Evolutionary conservation across 805 yeast genomes (phyloP).

Genomic region (Hanseniaspora lachancei): DNA sequence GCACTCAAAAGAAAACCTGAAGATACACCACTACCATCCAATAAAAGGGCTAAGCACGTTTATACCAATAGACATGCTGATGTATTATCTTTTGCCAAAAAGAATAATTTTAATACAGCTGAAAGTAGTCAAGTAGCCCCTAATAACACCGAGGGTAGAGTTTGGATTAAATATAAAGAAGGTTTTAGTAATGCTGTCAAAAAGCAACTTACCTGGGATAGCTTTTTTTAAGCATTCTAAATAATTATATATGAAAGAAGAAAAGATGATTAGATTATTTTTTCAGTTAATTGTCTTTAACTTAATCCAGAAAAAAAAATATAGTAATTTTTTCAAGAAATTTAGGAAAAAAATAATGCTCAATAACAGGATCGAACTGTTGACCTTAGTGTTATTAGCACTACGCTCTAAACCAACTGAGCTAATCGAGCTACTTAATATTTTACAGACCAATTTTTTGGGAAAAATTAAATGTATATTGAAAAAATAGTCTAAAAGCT

Average conservation of each 20-base stretch:
- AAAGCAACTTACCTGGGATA: constrained; percentile 66
- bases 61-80: not conserved
- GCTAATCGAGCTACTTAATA: constrained; percentile 9
- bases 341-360: not conserved
- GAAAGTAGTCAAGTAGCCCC: not conserved
- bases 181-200: constrained; percentile 88
- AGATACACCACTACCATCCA: not conserved
- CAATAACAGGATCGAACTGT: constrained; percentile 13
- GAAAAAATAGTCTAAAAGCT: too few species aligned
- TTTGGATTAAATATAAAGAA: constrained; percentile 86
- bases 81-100: not conserved
- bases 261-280: too few species aligned
- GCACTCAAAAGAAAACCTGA: not conserved
- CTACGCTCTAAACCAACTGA: constrained; percentile 13
- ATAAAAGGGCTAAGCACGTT: not conserved
- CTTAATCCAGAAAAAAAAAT: not conserved
- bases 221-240: constrained; percentile 35
- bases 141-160: constrained; percentile 27
- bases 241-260: not conserved
- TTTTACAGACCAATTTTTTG: not conserved
- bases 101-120: not conserved
- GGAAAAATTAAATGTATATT: too few species aligned
- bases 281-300: too few species aligned
- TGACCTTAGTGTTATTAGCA: constrained; percentile 12
- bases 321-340: too few species aligned